Conservation (phyloP, 371 early-diverging fungal species). For the Mortierella sp. region DNA sequence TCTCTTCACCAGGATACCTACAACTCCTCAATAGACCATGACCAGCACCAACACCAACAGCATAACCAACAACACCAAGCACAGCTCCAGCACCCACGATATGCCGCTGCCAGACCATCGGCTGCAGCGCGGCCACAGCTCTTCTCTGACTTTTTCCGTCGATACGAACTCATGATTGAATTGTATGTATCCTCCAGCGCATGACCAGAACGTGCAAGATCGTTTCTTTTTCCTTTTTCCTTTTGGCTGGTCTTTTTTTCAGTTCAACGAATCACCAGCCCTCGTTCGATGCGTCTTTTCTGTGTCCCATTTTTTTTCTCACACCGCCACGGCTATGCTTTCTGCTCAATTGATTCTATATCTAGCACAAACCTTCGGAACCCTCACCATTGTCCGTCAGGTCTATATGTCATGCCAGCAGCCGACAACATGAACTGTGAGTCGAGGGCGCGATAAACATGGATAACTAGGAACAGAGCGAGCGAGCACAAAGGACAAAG, state of each 20-base stretch:
- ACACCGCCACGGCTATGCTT: slow-evolving; percentile 9
- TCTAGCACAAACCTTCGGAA: slow-evolving; percentile 81
- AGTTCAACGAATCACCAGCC: background rate
- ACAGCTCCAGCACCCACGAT: slow-evolving; percentile 21
- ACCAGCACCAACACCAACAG: slow-evolving; percentile 1
- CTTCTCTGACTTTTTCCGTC: slow-evolving; percentile 56
- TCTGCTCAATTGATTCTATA: slow-evolving; percentile 5
- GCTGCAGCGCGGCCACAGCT: slow-evolving; percentile 47
- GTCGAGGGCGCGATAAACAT: background rate
- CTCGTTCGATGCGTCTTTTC: background rate
- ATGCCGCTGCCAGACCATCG: slow-evolving; percentile 8
- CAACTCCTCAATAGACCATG: slow-evolving; percentile 30
- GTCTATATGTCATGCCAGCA: slow-evolving; percentile 91
- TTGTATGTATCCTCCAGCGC: slow-evolving; percentile 64
- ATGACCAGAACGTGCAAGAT: too few relatives aligned
- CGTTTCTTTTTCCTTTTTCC: background rate
- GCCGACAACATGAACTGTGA: slow-evolving; percentile 80
- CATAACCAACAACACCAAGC: slow-evolving; percentile 8
- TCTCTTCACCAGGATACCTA: background rate
- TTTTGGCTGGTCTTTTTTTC: background rate
- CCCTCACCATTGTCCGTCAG: slow-evolving; percentile 85
- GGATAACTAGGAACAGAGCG: background rate
- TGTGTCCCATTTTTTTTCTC: slow-evolving; percentile 6
- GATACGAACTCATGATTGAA: slow-evolving; percentile 73
- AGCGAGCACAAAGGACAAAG: background rate